These are phyloP conservation scores for Cubamyces lactineus DNA, from an alignment of 768 basidiomycete species.

Conservation along the genomic window DNA sequence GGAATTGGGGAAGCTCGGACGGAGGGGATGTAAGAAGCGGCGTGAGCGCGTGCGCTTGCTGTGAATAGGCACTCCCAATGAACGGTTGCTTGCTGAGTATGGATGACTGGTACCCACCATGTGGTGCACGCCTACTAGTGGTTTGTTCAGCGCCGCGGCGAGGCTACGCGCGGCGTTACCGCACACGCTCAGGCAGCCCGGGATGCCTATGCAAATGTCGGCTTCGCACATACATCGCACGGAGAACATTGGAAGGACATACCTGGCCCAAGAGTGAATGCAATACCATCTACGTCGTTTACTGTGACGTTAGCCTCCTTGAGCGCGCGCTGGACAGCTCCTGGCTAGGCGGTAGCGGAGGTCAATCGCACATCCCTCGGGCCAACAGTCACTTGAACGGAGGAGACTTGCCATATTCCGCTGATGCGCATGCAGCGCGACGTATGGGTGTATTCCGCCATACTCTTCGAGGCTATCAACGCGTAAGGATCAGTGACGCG, in stretches of 20 bases:
- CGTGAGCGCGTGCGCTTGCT: slow-evolving; percentile 95
- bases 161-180: slow-evolving; percentile 85
- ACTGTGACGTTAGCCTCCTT: slow-evolving; percentile 60
- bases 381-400: not conserved
- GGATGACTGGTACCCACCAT: slow-evolving; percentile 61
- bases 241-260: slow-evolving; percentile 16
- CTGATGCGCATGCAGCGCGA: slow-evolving; percentile 79
- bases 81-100: not conserved
- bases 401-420: slow-evolving; percentile 63
- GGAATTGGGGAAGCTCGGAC: slow-evolving; percentile 57
- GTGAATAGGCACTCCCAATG: not conserved
- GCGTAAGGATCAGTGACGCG: not conserved
- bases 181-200: slow-evolving; percentile 78
- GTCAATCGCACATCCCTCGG: not conserved
- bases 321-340: slow-evolving; percentile 70
- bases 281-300: slow-evolving; percentile 79
- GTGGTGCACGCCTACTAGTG: slow-evolving; percentile 90
- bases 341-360: slow-evolving; percentile 52
- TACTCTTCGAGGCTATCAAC: slow-evolving; percentile 53
- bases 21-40: slow-evolving; percentile 66
- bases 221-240: not conserved
- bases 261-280: slow-evolving; percentile 91
- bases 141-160: slow-evolving; percentile 76
- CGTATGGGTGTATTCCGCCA: slow-evolving; percentile 80
- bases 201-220: slow-evolving; percentile 54